Base-by-base conservation (phyloP, 2,329 filamentous ascomycete species). In the Ophiocordyceps robertsii region DNA sequence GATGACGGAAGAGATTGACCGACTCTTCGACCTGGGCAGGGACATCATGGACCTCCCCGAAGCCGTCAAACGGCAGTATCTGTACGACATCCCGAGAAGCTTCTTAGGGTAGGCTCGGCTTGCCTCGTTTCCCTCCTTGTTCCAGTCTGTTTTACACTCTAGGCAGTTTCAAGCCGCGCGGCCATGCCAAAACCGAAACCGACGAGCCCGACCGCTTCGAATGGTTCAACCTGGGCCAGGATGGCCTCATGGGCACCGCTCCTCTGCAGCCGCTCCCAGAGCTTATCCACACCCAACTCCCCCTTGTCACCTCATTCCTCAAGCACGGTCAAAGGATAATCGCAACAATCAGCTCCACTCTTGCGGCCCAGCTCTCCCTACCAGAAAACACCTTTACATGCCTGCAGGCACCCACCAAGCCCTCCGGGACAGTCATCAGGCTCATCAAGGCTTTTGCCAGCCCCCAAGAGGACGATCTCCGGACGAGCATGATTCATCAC, bases 401-500 rank as follows among this genome's bases (percentile, higher is more conserved):
- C 2, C 11, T 36, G 33, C 33, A 36, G n/a, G 16, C 33, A 36
- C 33, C 33, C 6, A 36, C 33, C n/a, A 9, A 36, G n/a, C 33
- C 33, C 6, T 36, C 33, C 13, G 33, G 33, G n/a, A 36, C 33
- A 7, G 16, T 16, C 9, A 10, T 36, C 33, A 17, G 33, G n/a
- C 33, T 53, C 27, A 46, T 50, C 44, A 51, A 52, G 38, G 39
- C 44, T 2, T 48, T 47, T 27, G 49, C 49, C 14, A 47, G 49
- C 38, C 46, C 41, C 12, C 11, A 29, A 17, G 33, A 17, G 12
- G 9, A 29, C 29, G 49, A 52, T 29, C 39, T 49, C 1, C 44
- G 51, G 38, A 52, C 49, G 21, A 53, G 47, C 40, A 56, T 58
- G 44, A 47, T 53, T 13, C 50, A 55, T 16, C 59, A 65, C 38